Evolutionary conservation across 2,329 filamentous ascomycete species (phyloP).

Genomic region (Fusarium torulosum): DNA sequence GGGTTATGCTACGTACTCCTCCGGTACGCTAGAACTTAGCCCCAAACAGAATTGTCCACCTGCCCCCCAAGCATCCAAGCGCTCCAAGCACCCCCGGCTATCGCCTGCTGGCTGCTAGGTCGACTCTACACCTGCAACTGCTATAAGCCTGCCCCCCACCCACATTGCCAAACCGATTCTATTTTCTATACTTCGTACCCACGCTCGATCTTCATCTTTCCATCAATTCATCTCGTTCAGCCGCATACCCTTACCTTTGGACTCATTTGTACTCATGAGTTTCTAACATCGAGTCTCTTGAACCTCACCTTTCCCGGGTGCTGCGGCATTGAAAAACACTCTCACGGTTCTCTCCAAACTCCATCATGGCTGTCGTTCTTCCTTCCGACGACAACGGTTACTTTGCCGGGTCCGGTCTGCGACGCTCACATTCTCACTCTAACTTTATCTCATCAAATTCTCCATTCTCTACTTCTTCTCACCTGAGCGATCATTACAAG

Average conservation of each 20-base stretch:
- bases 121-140: slow-evolving; percentile 35
- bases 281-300: slow-evolving; percentile 28
- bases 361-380: slow-evolving; percentile 68
- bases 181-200: slow-evolving; percentile 42
- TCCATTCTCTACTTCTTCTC: slow-evolving; percentile 60
- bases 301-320: slow-evolving; percentile 36
- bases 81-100: slow-evolving; percentile 23
- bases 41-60: slow-evolving; percentile 46
- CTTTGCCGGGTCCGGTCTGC: slow-evolving; percentile 66
- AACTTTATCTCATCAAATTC: slow-evolving; percentile 63
- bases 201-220: slow-evolving; percentile 38
- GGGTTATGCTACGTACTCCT: slow-evolving; percentile 35
- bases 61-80: slow-evolving; percentile 32
- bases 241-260: slow-evolving; percentile 6
- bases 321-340: slow-evolving; percentile 44
- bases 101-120: slow-evolving; percentile 34
- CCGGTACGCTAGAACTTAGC: slow-evolving; percentile 43
- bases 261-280: slow-evolving; percentile 43
- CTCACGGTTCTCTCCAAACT: slow-evolving; percentile 37
- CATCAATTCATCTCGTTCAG: slow-evolving; percentile 27
- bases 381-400: slow-evolving; percentile 68
- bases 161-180: slow-evolving; percentile 45
- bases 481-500: slow-evolving; percentile 62
- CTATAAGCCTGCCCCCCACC: slow-evolving; percentile 49
- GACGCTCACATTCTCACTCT: slow-evolving; percentile 71